phyloP scores from a whole-genome alignment of 2,329 filamentous ascomycete species.

The Fusarium sp. region DNA sequence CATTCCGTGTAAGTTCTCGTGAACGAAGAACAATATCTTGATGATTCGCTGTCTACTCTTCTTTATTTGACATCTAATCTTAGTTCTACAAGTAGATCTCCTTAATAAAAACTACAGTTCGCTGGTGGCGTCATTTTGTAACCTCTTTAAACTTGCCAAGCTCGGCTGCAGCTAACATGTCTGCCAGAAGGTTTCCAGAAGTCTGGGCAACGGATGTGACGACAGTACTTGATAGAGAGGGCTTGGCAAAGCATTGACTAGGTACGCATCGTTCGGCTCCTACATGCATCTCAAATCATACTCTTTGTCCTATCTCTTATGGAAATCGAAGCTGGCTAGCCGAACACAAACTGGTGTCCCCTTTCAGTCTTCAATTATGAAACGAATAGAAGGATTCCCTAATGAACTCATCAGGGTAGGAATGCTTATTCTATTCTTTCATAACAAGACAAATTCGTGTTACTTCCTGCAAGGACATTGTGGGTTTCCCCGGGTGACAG shows the following conservation, averaged over 20 bases:
- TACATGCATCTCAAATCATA: too few species aligned
- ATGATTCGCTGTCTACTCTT: neutral
- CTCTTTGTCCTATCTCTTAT: neutral
- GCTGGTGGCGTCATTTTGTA: neutral
- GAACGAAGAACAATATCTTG: neutral
- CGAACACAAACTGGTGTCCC: neutral
- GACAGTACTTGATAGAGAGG: too few species aligned
- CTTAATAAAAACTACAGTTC: neutral
- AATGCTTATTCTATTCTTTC: neutral
- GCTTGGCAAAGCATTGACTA: neutral
- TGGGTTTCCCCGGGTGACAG: neutral
- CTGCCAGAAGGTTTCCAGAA: neutral
- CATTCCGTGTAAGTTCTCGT: neutral
- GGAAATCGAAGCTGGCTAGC: neutral
- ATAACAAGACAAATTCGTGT: neutral
- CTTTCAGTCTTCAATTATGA: neutral
- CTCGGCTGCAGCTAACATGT: neutral
- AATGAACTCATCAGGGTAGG: neutral
- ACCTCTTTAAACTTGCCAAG: neutral
- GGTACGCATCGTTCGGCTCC: neutral
- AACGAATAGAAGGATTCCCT: fast-evolving
- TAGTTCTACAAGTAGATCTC: neutral
- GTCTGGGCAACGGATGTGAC: neutral
- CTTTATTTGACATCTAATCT: neutral
- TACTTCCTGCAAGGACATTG: neutral